Percentiles rank a stretch among this genome's conserved stretches.
Conservation (phyloP, 352 stramenopile species). For the Globisporangium parvum region DNA sequence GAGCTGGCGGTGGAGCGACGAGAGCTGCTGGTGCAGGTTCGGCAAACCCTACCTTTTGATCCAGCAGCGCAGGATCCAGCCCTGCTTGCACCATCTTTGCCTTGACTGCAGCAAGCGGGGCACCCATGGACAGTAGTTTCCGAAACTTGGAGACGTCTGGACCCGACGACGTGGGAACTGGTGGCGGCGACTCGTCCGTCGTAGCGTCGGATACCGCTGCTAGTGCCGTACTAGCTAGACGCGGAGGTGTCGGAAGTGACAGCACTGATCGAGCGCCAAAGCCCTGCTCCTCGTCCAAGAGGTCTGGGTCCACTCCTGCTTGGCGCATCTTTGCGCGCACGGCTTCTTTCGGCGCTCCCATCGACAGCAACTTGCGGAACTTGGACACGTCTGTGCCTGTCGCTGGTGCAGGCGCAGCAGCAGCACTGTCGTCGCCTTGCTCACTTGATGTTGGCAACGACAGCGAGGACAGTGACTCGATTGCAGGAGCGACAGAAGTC, state of each 20-base stretch:
- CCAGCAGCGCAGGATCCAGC: slow-evolving; percentile 40
- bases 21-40: background rate
- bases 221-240: background rate
- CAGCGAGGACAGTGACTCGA: background rate
- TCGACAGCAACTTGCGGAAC: slow-evolving; percentile 92
- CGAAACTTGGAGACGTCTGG: slow-evolving; percentile 46
- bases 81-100: slow-evolving; percentile 62
- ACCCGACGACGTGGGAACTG: slow-evolving; percentile 2
- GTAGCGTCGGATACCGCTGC: too few relatives aligned
- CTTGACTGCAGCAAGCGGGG: slow-evolving; percentile 45
- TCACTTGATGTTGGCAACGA: background rate
- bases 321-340: slow-evolving; percentile 66
- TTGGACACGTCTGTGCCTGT: slow-evolving; percentile 34
- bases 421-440: background rate
- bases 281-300: slow-evolving; percentile 37
- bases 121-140: slow-evolving; percentile 64
- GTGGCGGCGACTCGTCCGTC: background rate
- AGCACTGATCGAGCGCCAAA: slow-evolving; percentile 59
- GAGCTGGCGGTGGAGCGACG: background rate
- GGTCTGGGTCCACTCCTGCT: slow-evolving; percentile 47
- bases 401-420: background rate
- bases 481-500: slow-evolving; percentile 11
- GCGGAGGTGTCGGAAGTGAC: background rate
- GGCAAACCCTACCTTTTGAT: slow-evolving; percentile 18
- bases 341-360: slow-evolving; percentile 74